Percentiles rank a stretch among this genome's conserved stretches.
Evolutionary conservation across 78 protist species (phyloP).

Genomic region (Chrysochromulina parva): DNA sequence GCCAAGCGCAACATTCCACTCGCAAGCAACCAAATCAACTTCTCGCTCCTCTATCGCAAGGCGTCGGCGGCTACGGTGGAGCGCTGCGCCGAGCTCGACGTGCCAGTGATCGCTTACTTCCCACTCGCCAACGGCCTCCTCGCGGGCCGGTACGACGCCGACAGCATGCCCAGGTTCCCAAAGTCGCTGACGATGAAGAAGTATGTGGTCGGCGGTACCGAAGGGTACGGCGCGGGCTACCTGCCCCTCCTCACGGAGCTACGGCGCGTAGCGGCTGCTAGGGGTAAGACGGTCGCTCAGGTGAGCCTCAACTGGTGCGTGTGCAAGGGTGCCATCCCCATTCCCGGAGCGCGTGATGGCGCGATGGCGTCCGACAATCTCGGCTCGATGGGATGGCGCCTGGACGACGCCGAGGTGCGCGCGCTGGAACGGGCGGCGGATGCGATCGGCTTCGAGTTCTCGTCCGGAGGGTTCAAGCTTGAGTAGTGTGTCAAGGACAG

Average conservation of each 20-base stretch:
- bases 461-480: not conserved
- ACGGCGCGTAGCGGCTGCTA: not conserved
- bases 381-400: not conserved
- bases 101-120: not conserved
- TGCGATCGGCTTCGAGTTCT: not conserved
- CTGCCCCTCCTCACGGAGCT: not conserved
- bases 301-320: not conserved
- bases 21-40: not conserved
- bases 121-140: constrained; percentile 19
- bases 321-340: constrained; percentile 6
- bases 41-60: not conserved
- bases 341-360: not conserved
- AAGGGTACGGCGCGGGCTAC: not conserved
- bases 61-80: not conserved
- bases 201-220: not conserved
- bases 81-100: not conserved
- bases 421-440: not conserved
- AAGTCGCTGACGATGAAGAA: not conserved
- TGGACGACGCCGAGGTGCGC: not conserved
- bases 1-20: not conserved
- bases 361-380: not conserved
- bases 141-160: not conserved
- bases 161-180: not conserved
- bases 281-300: not conserved
- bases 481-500: not conserved